Base-by-base conservation (phyloP, 2,329 filamentous ascomycete genomes). In the Endoconidiophora laricicola region DNA sequence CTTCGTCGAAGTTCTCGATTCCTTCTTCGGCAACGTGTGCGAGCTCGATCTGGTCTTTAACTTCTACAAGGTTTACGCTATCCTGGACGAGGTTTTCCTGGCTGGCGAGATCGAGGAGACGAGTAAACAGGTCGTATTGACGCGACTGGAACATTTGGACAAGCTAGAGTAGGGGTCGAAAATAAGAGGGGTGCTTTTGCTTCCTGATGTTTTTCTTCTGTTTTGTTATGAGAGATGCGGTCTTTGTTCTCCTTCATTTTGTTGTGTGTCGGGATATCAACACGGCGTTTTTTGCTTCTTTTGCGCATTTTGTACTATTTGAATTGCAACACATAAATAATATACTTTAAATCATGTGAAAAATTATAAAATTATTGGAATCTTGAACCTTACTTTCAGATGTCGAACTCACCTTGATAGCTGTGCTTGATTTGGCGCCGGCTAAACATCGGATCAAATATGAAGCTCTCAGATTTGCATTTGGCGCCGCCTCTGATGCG, bases 61-160 rank as follows among this genome's bases (percentile, higher is more conserved):
- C 68, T 83, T 83, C 59, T 83, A 83, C 67, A 83, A 83, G 68
- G 90, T 98, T 56, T 98, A 98, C 66, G 91, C 91, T 45, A 98
- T 98, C 56, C 78, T 98, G 24, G 91, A 98, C 62, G 91, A 98
- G 69, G 91, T 98, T 18, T 98, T 98, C 64, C 69, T 98, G 54
- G 91, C 91, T 0, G 91, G 91, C 16, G 91, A 98, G 73, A 94
- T 98, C 54, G 87, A 98, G 68, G 91, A 98, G 74, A 96, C 90
- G 55, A 94, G 86, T 64, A 98, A 96, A 67, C 90, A 96, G 67
- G 91, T 96, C 29, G 91, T 98, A 16, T 69, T 98, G 60, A 96
- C 91, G 49, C 70, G 91, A 59, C 63, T 98, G 65, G 91, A 96
- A 62, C 91, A 98, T 69, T 65, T 98, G 63, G 91, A 98, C 62